Conservation (phyloP, 2,329 filamentous ascomycete genomes). For the Davidsoniella eucalypti region DNA sequence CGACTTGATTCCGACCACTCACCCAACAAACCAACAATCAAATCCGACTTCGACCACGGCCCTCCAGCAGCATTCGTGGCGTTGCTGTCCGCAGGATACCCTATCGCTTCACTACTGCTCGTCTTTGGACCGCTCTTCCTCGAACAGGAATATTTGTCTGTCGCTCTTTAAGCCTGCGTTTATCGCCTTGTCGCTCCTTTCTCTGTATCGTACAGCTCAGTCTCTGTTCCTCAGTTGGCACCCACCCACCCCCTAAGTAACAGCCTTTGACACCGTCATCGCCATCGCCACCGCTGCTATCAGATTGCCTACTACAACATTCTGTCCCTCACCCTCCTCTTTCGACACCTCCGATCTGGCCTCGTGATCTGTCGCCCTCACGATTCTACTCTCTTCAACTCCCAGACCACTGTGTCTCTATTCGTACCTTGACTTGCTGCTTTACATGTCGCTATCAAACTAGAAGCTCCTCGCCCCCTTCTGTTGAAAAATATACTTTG, state of each 20-base stretch:
- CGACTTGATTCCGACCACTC: slow-evolving; percentile 6
- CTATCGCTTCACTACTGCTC: not conserved
- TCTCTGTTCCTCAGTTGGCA: too few relatives aligned
- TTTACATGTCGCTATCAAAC: not conserved
- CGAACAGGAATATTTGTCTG: too few relatives aligned
- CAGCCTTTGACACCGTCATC: not conserved
- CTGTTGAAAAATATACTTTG: not conserved
- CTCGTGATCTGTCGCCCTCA: slow-evolving; percentile 14
- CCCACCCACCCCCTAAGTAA: too few relatives aligned
- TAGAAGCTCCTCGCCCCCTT: not conserved
- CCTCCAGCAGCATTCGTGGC: not conserved
- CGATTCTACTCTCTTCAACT: slow-evolving; percentile 2
- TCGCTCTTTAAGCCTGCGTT: not conserved
- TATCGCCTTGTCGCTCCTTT: slow-evolving; percentile 3
- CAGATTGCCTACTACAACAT: not conserved
- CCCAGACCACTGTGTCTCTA: not conserved
- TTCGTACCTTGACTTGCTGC: too few relatives aligned
- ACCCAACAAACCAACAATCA: slow-evolving; percentile 11
- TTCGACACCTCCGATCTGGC: slow-evolving; percentile 10
- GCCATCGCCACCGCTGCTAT: slow-evolving; percentile 8
- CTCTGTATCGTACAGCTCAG: too few relatives aligned
- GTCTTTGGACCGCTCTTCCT: not conserved
- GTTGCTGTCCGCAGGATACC: not conserved
- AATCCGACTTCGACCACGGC: slow-evolving; percentile 14
- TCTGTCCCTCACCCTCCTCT: not conserved